Evolutionary conservation across 2,329 filamentous ascomycete genomes (phyloP).

Genomic region (Chrysoporthe austroafricana): DNA sequence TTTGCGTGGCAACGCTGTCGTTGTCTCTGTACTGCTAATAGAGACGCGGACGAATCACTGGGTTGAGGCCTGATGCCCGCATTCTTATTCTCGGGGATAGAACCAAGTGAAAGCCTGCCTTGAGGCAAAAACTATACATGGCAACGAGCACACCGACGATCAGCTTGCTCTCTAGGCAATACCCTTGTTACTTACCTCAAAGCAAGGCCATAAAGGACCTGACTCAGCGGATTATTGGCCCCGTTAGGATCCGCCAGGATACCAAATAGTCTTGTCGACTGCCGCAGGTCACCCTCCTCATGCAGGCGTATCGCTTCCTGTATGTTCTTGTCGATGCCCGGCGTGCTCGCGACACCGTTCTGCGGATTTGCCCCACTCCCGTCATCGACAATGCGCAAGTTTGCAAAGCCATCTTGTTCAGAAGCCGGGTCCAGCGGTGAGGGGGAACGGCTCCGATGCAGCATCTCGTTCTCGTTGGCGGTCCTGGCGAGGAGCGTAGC

Average conservation of each 20-base stretch:
- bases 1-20: not conserved
- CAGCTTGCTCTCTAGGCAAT: not conserved
- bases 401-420: constrained; percentile 36
- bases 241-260: constrained; percentile 80
- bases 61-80: not conserved
- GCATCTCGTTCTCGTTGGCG: constrained; percentile 56
- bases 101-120: not conserved
- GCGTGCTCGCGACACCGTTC: constrained; percentile 48
- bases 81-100: not conserved
- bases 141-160: not conserved
- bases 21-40: not conserved
- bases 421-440: constrained; percentile 35
- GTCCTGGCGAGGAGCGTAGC: constrained; percentile 78
- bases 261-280: constrained; percentile 85
- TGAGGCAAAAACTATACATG: not conserved
- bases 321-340: constrained; percentile 70
- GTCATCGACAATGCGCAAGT: constrained; percentile 35
- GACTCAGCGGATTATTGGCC: constrained; percentile 88
- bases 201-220: constrained; percentile 94
- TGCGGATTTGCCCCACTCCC: constrained; percentile 31
- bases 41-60: not conserved
- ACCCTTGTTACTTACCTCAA: constrained; percentile 64
- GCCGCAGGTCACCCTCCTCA: constrained; percentile 77
- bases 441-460: constrained; percentile 48
- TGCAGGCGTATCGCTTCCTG: constrained; percentile 96